Base-by-base conservation (phyloP, 2,329 filamentous ascomycete species). In the Ambrosiella xylebori region DNA sequence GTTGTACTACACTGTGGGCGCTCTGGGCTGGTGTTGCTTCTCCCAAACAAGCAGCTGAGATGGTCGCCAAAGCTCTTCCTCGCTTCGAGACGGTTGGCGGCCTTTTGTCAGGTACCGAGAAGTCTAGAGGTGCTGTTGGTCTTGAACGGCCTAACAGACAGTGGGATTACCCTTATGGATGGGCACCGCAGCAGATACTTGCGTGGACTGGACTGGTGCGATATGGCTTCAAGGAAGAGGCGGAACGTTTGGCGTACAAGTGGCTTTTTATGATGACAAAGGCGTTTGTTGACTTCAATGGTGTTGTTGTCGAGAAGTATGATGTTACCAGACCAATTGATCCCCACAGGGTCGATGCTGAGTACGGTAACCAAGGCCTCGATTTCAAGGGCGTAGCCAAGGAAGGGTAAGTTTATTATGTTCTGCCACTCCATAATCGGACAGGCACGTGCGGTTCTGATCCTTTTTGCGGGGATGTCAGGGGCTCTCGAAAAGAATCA, bases 221-320 rank as follows among this genome's bases (percentile, higher is more conserved):
- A 15, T 98, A 97, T 67, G 89, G 90, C 57, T 97, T 95, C 68
- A 82, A 85, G 36, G 86, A 91, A 27, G 90, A 96, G 61, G 89
- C 89, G 1, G 86, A 95, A 71, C 78, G 89, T 39, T 72, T 98
- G 63, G 86, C 88, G 0, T 98, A 98, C 71, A 89, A 93, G 70
- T 98, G 93, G 93, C 73, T 96, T 57, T 95, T 90, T 69, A 97
- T 97, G 91, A 89, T 96, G 66, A 96, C 88, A 60, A 96, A 95
- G 71, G 90, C 93, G 0, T 97, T 97, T 72, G 90, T 96, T 61
- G 91, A 98, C 69, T 97, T 91, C 76, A 97, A 97, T 67, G 93
- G 93, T 44, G 89, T 96, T 7, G 91, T 98, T 1, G 93, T 97
- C 5, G 93, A 98, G 72, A 98, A 98, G 74, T 98, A 98, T 73